These are phyloP conservation scores for Boletales sp. DNA, from an alignment of 768 basidiomycete species.

Conservation along the genomic window DNA sequence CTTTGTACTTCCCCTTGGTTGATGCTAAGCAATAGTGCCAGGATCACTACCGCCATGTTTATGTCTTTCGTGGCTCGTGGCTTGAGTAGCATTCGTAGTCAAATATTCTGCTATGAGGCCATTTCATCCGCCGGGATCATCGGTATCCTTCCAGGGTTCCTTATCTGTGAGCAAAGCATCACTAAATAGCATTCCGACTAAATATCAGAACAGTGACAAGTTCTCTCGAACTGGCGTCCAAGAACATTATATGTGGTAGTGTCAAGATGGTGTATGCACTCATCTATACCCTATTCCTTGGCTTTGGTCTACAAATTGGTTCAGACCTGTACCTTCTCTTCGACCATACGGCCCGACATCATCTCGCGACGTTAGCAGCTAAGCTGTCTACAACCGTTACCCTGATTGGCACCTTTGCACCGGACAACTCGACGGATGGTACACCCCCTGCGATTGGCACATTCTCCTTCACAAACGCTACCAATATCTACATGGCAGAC, in stretches of 20 bases:
- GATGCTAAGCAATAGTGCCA: slow-evolving; percentile 29
- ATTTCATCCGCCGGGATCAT: slow-evolving; percentile 87
- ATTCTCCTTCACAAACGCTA: slow-evolving; percentile 61
- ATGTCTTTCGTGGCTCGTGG: slow-evolving; percentile 82
- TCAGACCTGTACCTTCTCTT: slow-evolving; percentile 76
- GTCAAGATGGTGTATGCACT: slow-evolving; percentile 90
- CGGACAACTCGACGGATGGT: slow-evolving; percentile 47
- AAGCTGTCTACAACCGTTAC: slow-evolving; percentile 46
- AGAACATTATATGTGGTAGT: slow-evolving; percentile 80
- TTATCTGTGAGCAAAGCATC: slow-evolving; percentile 54
- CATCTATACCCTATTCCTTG: slow-evolving; percentile 81
- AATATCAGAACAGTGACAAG: slow-evolving; percentile 55
- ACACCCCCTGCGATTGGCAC: slow-evolving; percentile 52
- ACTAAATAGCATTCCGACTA: neutral
- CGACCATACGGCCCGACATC: slow-evolving; percentile 52
- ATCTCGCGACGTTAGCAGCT: slow-evolving; percentile 51
- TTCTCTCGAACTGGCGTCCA: slow-evolving; percentile 79
- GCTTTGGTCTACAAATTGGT: slow-evolving; percentile 82
- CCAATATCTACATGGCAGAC: slow-evolving; percentile 42
- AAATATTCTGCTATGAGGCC: slow-evolving; percentile 88
- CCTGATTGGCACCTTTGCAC: slow-evolving; percentile 63
- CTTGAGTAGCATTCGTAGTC: slow-evolving; percentile 70
- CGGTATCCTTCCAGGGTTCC: slow-evolving; percentile 85
- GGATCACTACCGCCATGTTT: slow-evolving; percentile 78
- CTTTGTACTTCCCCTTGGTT: neutral